These are phyloP conservation scores for Colletotrichum horii DNA, from an alignment of 2,329 filamentous ascomycete species.

Conservation along the genomic window DNA sequence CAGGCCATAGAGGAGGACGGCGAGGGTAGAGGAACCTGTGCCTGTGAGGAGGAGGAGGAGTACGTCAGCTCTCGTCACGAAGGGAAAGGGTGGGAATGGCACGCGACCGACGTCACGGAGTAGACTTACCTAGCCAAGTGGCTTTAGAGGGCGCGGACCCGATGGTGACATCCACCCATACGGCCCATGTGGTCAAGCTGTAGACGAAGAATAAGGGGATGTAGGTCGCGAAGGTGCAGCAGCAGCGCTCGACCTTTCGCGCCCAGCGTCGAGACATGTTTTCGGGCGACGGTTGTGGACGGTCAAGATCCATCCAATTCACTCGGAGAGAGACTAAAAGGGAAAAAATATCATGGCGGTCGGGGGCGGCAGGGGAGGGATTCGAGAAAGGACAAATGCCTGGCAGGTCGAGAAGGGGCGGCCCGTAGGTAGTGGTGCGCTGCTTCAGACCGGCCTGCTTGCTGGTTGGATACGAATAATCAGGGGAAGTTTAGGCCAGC, in stretches of 20 bases:
- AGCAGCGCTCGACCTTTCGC: conserved; percentile 78
- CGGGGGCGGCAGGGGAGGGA: not conserved
- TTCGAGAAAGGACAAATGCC: not conserved
- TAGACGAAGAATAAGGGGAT: conserved; percentile 93
- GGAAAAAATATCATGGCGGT: conserved; percentile 15
- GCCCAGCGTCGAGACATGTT: conserved; percentile 68
- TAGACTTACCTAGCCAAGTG: conserved; percentile 60
- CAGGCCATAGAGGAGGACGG: conserved; percentile 74
- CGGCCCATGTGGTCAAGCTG: conserved; percentile 87
- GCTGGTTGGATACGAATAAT: conserved; percentile 1
- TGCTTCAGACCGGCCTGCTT: not conserved
- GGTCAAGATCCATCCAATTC: conserved; percentile 21
- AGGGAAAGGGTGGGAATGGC: conserved; percentile 7
- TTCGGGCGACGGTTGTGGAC: conserved; percentile 30
- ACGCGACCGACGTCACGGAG: not conserved
- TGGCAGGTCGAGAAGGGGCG: not conserved
- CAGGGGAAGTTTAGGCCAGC: conserved; percentile 2
- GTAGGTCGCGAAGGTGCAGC: conserved; percentile 79
- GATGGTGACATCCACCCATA: conserved; percentile 83
- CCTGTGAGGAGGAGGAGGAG: conserved; percentile 43
- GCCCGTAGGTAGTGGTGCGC: not conserved
- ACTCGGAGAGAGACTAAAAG: conserved; percentile 4
- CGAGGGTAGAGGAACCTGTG: conserved; percentile 63
- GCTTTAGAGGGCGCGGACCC: conserved; percentile 61
- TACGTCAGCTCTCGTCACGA: conserved; percentile 21